Evolutionary conservation across 2,329 filamentous ascomycete genomes (phyloP).

Genomic region (Pseudocercospora crystallina): DNA sequence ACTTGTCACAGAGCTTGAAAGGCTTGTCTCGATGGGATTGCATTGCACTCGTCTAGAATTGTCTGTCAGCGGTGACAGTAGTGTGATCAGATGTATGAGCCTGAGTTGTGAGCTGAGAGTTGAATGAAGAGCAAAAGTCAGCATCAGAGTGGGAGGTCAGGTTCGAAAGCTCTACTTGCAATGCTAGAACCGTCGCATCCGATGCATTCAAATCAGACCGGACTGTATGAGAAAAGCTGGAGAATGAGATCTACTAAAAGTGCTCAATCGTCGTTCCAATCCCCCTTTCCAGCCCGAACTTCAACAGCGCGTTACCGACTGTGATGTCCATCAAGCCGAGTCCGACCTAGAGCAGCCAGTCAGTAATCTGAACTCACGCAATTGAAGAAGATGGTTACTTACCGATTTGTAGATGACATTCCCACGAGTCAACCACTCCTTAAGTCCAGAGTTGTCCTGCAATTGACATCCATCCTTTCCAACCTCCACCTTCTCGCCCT

Average conservation of each 20-base stretch:
- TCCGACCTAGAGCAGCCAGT: conserved; percentile 52
- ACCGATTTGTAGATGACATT: conserved; percentile 65
- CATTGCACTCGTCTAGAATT: too few relatives aligned
- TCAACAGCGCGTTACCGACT: conserved; percentile 59
- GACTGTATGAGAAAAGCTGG: background rate
- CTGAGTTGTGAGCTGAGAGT: too few relatives aligned
- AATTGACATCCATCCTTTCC: conserved; percentile 28
- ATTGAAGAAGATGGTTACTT: background rate
- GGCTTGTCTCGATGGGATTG: too few relatives aligned
- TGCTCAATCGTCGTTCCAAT: conserved; percentile 56
- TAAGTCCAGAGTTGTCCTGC: conserved; percentile 43
- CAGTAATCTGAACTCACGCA: conserved; percentile 42
- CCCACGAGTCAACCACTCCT: conserved; percentile 57
- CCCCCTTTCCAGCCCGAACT: conserved; percentile 55
- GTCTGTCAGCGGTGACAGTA: too few relatives aligned
- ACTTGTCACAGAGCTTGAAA: too few relatives aligned
- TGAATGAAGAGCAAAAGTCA: too few relatives aligned
- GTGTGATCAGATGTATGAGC: too few relatives aligned
- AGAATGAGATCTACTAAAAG: conserved; percentile 36
- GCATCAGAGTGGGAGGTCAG: too few relatives aligned
- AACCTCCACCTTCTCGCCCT: conserved; percentile 21
- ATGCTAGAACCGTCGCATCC: background rate
- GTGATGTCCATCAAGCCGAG: conserved; percentile 68
- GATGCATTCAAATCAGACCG: background rate
- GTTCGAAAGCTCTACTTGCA: background rate